Conservation (phyloP, 805 yeast species). For the Yarrowia keelungensis region DNA sequence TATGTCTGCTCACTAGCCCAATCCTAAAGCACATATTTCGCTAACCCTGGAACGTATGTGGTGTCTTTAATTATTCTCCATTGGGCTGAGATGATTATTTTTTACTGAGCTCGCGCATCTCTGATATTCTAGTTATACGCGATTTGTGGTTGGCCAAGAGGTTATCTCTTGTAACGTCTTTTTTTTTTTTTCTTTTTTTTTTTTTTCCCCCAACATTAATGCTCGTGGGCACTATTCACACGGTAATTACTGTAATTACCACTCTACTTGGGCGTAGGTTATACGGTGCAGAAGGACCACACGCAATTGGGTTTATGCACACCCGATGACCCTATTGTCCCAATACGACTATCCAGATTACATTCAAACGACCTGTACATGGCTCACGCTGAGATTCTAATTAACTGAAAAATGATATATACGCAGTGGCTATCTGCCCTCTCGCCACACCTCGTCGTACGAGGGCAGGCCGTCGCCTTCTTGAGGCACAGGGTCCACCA, state of each 20-base stretch:
- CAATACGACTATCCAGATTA: slow-evolving; percentile 11
- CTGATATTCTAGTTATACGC: too few relatives aligned
- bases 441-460: slow-evolving; percentile 29
- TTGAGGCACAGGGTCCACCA: slow-evolving; percentile 20
- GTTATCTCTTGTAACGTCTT: too few relatives aligned
- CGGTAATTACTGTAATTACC: slow-evolving; percentile 15
- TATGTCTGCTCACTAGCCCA: background rate
- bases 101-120: too few relatives aligned
- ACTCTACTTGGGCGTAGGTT: slow-evolving; percentile 26
- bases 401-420: slow-evolving; percentile 7
- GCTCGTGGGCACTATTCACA: slow-evolving; percentile 8
- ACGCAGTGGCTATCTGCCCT: background rate
- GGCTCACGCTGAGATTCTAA: slow-evolving; percentile 8
- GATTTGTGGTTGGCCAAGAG: too few relatives aligned
- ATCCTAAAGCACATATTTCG: background rate
- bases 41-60: background rate
- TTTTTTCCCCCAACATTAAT: background rate
- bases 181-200: too few relatives aligned
- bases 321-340: slow-evolving; percentile 32
- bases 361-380: background rate
- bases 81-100: too few relatives aligned
- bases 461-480: slow-evolving; percentile 28
- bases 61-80: too few relatives aligned
- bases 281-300: slow-evolving; percentile 4
- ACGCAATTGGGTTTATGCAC: slow-evolving; percentile 35